phyloP scores from a whole-genome alignment of 2,329 filamentous ascomycete species.

The Aspergillus sp. region DNA sequence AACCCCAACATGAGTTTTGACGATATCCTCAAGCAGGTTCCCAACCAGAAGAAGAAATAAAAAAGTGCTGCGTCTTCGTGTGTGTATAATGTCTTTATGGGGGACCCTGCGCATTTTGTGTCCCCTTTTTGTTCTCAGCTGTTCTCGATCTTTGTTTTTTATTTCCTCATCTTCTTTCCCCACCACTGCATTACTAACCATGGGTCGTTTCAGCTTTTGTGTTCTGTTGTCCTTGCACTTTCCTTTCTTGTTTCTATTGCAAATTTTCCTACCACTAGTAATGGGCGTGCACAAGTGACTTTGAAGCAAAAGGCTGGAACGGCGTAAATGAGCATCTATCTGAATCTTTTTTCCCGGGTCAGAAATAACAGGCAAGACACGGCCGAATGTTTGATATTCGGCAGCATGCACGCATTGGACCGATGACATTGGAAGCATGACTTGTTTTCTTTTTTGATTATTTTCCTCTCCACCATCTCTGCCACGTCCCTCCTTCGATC shows the following conservation, averaged over 20 bases:
- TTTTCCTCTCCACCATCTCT: background rate
- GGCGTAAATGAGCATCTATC: constrained; percentile 21
- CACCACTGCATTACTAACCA: constrained; percentile 8
- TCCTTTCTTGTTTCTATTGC: constrained; percentile 12
- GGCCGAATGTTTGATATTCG: constrained; percentile 8
- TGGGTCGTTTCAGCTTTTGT: constrained; percentile 14
- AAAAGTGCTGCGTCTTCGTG: background rate
- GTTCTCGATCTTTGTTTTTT: constrained; percentile 12
- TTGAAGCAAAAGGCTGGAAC: constrained; percentile 19
- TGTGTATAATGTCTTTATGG: constrained; percentile 13
- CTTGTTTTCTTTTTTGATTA: constrained; percentile 7
- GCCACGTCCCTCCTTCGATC: background rate
- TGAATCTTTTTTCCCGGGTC: constrained; percentile 10
- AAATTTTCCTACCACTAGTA: constrained; percentile 14
- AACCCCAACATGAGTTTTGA: constrained; percentile 55
- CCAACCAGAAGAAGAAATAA: constrained; percentile 41
- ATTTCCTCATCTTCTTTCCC: constrained; percentile 1
- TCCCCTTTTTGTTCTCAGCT: constrained; percentile 11
- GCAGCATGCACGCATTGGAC: constrained; percentile 8
- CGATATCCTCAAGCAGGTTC: constrained; percentile 48
- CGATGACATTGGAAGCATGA: constrained; percentile 6
- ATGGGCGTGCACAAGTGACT: constrained; percentile 18
- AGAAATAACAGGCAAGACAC: constrained; percentile 13
- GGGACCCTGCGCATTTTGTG: constrained; percentile 13
- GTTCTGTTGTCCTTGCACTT: constrained; percentile 7